Evolutionary conservation across 1,284 basidiomycete genomes (phyloP), one percentile per base, ranked within the genome.

Genomic region (Pascua guehoae): DNA sequence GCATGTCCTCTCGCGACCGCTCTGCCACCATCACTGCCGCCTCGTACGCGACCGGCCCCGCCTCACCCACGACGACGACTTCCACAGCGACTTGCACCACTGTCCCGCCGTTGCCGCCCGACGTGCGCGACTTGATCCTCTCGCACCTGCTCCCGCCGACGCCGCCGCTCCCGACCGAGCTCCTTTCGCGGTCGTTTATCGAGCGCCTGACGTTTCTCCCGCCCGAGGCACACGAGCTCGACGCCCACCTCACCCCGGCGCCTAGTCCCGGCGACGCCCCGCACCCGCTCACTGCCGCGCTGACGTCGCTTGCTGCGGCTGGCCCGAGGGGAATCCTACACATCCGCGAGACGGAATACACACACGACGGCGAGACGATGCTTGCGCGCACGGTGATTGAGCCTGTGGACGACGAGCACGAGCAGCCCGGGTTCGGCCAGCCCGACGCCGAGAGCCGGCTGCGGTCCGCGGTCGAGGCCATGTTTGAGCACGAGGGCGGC

Each of bases 161-260:
- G 1, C 66, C 64, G 3, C 73, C 74, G 0, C 65, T 75, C 2
- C 72, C 75, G 0, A 49, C 61, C 5, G 56, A 62, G 12, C 61
- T 72, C 12, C 53, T 74, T 49, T 65, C 68, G 3, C 63, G 63
- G 41, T 44, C 70, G 3, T 60, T 77, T 46, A 53, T 72, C 18
- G 66, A 71, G n/a, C 67, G 74, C 14, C 66, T 71, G 14, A 51
- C 65, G 1, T 77, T 72, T 60, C 67, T 77, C 18, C 72, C 73
- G 0, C 75, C 75, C 1, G 53, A 57, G 4, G 53, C 54, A 0
- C 39, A 47, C 18, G 70, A 72, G 53, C 58, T 65, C 43, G 74
- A 77, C 63, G 64, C 68, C 2, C 68, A 69, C 49, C 63, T 77
- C 40, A 60, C 69, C 5, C 70, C 73, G n/a, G 63, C 62, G 51